Base-by-base conservation (phyloP, 148 eudicot genomes). In the Vaccinium macrocarpon region DNA sequence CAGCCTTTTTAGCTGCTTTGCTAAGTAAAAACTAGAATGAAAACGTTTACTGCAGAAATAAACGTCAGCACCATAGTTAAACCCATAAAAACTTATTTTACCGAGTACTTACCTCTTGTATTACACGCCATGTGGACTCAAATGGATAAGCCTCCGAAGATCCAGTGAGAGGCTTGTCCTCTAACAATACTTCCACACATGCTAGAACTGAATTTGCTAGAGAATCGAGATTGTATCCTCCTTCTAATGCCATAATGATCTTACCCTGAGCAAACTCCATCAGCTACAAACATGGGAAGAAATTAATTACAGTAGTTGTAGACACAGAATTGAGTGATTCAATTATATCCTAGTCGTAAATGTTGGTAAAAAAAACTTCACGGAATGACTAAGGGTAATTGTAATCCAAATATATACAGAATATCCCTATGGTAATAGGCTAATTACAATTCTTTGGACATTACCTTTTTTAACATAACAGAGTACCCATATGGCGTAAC, bases 81-180 rank as follows among this genome's bases (percentile, higher is more conserved):
- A 53, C n/a, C 8, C 11, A 71, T 55, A 75, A 32, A 62, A 18
- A 25, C 8, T 62, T 81, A 83, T 48, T 84, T 85, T 86, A 68
- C 38, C 42, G 2, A 27, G 42, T 68, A 29, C 42, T 68, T 68
- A 97, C 99, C 87, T 88, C 84, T 86, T 91, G 86, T 83, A 97
- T 97, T 80, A 93, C 93, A 68, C 93, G 94, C 99, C 98, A 97
- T 27, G 99, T 93, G 56, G 99, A 92, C 86, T 92, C 97, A 82
- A 93, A 97, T 53, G 99, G 98, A 91, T 90, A 88, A 82, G 88
- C 95, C 89, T 92, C 91, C 14, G 90, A 91, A 82, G 91, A 90
- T 77, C 92, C 95, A 84, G 48, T 64, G 48, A 93, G 84, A 46
- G 95, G 93, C 84, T 91, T 90, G 80, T 90, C 93, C 29, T 95